These are phyloP conservation scores for Tuber magnatum DNA, from an alignment of 495 filamentous ascomycete species.

Conservation along the genomic window DNA sequence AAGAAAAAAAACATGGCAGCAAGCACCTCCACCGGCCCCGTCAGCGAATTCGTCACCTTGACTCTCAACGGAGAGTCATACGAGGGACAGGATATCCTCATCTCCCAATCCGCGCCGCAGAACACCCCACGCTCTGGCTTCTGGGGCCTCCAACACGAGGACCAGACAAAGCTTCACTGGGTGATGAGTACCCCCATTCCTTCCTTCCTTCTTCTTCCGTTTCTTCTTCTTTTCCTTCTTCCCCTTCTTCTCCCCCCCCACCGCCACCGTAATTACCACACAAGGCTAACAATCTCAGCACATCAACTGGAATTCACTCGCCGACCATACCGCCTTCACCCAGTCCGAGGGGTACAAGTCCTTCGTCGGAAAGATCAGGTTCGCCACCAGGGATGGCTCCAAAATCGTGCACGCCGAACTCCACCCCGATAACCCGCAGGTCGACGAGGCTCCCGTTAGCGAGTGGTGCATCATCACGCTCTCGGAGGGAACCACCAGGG, in stretches of 20 bases:
- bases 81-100: neutral
- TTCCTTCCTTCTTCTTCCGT: too few relatives aligned
- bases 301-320: neutral
- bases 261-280: neutral
- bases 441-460: conserved; percentile 3
- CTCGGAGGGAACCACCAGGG: conserved; percentile 6
- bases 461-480: conserved; percentile 20
- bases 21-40: neutral
- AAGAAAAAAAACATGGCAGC: neutral
- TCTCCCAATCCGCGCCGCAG: neutral
- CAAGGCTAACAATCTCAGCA: neutral
- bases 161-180: neutral
- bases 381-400: neutral
- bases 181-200: neutral
- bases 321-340: neutral
- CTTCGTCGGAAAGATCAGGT: conserved; percentile 14
- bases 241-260: too few relatives aligned
- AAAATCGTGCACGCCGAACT: conserved; percentile 18
- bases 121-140: neutral
- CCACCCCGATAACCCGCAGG: conserved; percentile 17
- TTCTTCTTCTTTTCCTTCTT: too few relatives aligned
- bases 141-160: neutral
- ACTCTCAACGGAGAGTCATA: neutral
- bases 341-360: conserved; percentile 1
- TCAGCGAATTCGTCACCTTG: neutral